Conservation (phyloP, 768 basidiomycete species). For the Naganishia kalamii region DNA sequence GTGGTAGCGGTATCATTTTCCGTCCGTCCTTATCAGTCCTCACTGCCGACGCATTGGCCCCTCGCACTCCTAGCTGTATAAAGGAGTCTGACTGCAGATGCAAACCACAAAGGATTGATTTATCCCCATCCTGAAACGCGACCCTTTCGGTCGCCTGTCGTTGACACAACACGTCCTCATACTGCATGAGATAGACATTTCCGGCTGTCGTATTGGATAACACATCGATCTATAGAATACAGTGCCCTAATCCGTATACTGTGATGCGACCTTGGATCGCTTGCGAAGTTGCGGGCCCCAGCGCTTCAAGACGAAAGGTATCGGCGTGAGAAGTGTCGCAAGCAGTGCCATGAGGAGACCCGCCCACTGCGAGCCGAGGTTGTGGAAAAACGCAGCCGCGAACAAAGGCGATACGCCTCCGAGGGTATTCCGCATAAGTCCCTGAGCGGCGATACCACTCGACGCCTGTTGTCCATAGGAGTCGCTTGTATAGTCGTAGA, state of each 20-base stretch:
- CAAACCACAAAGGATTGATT: no score
- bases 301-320: conserved; percentile 1
- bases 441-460: conserved; percentile 10
- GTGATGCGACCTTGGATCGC: conserved; percentile 8
- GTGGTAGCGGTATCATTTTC: no score
- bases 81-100: no score
- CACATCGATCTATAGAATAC: no score
- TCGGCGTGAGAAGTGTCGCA: conserved; percentile 1
- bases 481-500: conserved; percentile 17
- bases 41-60: no score
- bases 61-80: no score
- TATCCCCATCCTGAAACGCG: no score
- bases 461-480: conserved; percentile 6
- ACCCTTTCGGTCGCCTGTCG: no score
- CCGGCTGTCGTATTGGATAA: no score
- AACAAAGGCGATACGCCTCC: conserved; percentile 10
- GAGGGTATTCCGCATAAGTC: conserved; percentile 10
- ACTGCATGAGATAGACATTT: no score
- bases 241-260: conserved; percentile 5
- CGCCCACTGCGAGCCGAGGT: conserved; percentile 11
- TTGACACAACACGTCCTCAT: no score
- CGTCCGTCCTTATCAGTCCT: no score
- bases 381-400: conserved; percentile 13
- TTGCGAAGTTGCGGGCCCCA: not conserved
- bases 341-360: conserved; percentile 10